Base-by-base conservation (phyloP, 2,329 filamentous ascomycete species). In the Fusarium sp. region DNA sequence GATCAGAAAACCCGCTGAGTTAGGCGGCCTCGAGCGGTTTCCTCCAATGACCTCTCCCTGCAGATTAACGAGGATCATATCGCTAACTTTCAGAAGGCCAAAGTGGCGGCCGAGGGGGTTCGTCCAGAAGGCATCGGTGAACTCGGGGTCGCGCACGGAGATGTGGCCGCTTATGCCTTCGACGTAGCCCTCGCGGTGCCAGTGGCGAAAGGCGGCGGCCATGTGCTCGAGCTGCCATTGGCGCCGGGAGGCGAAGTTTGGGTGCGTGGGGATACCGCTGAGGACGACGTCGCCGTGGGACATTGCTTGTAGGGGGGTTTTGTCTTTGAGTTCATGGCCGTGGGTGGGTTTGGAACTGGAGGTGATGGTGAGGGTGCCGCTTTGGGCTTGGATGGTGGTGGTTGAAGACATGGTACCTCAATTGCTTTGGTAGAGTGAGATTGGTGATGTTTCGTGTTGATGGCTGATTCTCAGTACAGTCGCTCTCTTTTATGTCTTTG, bases 81-180 rank as follows among this genome's bases (percentile, higher is more conserved):
- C 91, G 22, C 85, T 87, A 1, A 91, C 90, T 65, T 88, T 89
- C 60, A 93, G 84, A 58, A 91, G 82, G 5, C 87, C 91, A 75
- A 93, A 93, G 79, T 93, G 91, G 26, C 84, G 83, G 6, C 89
- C 90, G 0, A 93, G 31, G 80, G 91, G 83, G 89, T 93, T 86
- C 0, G 76, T 93, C 91, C 91, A 93, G 81, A 92, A 91, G 2
- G 85, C 85, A 59, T 90, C 81, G 1, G 83, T 81, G 68, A 87
- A 82, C 77, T 91, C 89, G 0, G 91, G 90, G 73, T 92, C 91
- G 16, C 90, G 85, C 1, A 92, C 88, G 6, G 84, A 87, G 67
- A 93, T 92, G 79, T 93, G 91, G 1, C 91, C 91, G 33, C 86
- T 85, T 84, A 92, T 91, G 61, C 91, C 91, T 80, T 93, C 91